A percentile compares a stretch with the other conserved stretches of the same genome.
phyloP scores from a whole-genome alignment of 169 alveolate genomes.

The Eimeria praecox region DNA sequence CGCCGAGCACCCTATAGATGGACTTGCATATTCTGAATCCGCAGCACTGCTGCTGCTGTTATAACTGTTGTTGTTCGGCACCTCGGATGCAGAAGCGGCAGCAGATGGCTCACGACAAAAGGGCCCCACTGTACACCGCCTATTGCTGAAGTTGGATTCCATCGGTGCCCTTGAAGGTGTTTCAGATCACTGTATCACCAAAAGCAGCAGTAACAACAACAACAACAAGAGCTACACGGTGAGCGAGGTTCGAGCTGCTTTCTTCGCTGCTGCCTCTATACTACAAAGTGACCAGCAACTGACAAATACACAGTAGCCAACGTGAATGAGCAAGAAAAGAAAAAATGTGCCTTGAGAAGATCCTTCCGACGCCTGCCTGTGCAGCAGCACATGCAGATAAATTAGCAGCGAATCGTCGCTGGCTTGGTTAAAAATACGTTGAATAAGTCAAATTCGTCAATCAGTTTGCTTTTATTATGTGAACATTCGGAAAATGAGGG shows the following conservation, averaged over 20 bases:
- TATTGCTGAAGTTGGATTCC: background rate
- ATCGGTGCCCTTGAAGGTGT: background rate
- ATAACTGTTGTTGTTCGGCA: background rate
- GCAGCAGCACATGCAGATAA: background rate
- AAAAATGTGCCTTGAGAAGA: too few relatives aligned
- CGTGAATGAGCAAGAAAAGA: background rate
- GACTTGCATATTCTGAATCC: background rate
- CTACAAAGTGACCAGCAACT: background rate
- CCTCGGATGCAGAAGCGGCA: background rate
- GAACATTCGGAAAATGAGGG: background rate
- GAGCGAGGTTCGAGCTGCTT: background rate
- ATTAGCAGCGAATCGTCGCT: background rate
- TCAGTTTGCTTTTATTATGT: background rate
- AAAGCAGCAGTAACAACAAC: background rate
- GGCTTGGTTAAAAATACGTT: background rate
- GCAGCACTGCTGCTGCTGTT: background rate
- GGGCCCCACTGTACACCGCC: background rate
- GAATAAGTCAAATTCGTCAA: too few relatives aligned
- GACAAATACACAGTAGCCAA: background rate
- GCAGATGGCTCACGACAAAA: background rate
- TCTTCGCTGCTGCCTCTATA: background rate
- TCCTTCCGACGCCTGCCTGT: background rate
- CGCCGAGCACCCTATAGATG: background rate
- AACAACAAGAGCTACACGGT: background rate
- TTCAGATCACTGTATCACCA: background rate